These are phyloP conservation scores for Citrus trifoliata DNA, from an alignment of 345 rosid genomes.

Conservation along the genomic window DNA sequence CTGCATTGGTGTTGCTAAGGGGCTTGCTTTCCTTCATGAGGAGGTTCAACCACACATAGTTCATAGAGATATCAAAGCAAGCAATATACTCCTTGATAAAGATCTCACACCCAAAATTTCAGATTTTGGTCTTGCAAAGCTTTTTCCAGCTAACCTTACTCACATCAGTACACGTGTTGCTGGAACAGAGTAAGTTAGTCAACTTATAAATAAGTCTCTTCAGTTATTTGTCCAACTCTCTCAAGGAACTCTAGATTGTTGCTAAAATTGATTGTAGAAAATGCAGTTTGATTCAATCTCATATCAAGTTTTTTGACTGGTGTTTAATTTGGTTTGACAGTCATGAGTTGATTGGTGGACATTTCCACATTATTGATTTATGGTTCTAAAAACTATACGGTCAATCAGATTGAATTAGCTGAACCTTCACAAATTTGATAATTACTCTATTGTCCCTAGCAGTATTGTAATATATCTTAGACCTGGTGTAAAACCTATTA, in stretches of 20 bases:
- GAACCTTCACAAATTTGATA: background rate
- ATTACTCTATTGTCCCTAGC: background rate
- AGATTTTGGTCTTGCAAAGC: conserved; percentile 79
- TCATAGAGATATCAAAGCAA: conserved; percentile 80
- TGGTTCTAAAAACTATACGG: background rate
- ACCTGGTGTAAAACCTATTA: background rate
- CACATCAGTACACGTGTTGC: conserved; percentile 75
- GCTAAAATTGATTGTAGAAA: background rate
- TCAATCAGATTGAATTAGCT: background rate
- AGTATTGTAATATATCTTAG: background rate
- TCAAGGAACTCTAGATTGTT: background rate
- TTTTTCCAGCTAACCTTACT: conserved; percentile 54
- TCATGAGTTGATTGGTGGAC: background rate
- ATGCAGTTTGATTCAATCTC: background rate
- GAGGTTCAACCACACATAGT: conserved; percentile 56
- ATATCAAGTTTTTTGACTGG: background rate
- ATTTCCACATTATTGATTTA: background rate
- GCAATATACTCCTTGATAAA: conserved; percentile 64
- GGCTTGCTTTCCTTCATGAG: conserved; percentile 72
- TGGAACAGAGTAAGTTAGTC: conserved; percentile 56
- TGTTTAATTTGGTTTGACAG: background rate
- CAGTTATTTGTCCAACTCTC: background rate
- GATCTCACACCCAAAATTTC: conserved; percentile 61
- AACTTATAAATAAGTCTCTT: background rate
- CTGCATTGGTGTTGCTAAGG: conserved; percentile 65